These are phyloP conservation scores for Cordyceps militaris DNA, from an alignment of 2,329 filamentous ascomycete species.

Conservation along the genomic window DNA sequence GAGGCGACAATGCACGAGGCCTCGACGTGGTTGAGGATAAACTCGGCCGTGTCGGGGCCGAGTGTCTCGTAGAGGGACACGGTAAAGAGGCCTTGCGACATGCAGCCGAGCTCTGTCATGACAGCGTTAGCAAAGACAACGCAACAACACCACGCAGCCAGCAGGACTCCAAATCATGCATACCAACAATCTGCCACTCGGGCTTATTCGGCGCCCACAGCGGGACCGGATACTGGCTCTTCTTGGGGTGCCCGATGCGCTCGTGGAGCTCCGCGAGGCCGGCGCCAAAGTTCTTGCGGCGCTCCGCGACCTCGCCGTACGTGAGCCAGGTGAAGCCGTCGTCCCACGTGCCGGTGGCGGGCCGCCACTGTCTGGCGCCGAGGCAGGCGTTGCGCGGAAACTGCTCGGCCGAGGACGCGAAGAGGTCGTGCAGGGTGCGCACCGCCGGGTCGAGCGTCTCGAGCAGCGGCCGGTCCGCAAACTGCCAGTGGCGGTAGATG, in stretches of 20 bases:
- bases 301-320: slow-evolving; percentile 64
- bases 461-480: slow-evolving; percentile 61
- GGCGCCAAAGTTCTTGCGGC: slow-evolving; percentile 70
- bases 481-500: slow-evolving; percentile 79
- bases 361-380: slow-evolving; percentile 68
- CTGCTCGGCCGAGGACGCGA: slow-evolving; percentile 56
- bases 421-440: slow-evolving; percentile 65
- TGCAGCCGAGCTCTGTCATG: slow-evolving; percentile 66
- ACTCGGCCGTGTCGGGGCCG: slow-evolving; percentile 84
- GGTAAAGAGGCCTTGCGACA: slow-evolving; percentile 80
- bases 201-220: slow-evolving; percentile 83
- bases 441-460: slow-evolving; percentile 59
- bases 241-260: slow-evolving; percentile 53
- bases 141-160: too few relatives aligned
- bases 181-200: slow-evolving; percentile 75
- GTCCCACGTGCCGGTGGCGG: slow-evolving; percentile 59
- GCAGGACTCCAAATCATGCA: slow-evolving; percentile 16
- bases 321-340: slow-evolving; percentile 70
- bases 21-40: slow-evolving; percentile 86
- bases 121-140: background rate
- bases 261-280: slow-evolving; percentile 72
- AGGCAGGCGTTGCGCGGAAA: slow-evolving; percentile 61
- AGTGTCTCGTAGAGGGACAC: slow-evolving; percentile 97
- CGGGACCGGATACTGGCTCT: slow-evolving; percentile 63
- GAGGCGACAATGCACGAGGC: slow-evolving; percentile 71